Base-by-base conservation (phyloP, 805 yeast species). In the Pichia kluyveri region DNA sequence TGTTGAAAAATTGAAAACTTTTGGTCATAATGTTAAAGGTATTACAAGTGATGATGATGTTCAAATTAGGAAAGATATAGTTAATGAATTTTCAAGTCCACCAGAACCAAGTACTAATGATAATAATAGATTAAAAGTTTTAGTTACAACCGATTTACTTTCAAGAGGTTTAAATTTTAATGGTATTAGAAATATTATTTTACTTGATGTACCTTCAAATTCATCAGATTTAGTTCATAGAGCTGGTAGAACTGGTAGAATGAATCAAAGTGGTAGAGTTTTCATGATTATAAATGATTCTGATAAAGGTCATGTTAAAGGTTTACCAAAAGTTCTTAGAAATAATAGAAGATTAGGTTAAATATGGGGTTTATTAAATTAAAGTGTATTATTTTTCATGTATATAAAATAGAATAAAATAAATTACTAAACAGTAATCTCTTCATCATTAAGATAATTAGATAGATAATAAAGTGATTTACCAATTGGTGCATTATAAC, bases 221-320 rank as follows among this genome's bases (percentile, higher is more conserved):
- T 78, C 96, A 0, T 82, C 87, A 18, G 98, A 91, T 65, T 70
- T 91, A 51, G 80, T 91, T 19, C 98, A 91, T 62, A 72, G 99
- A 52, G 83, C 87, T 1, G 99, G 99, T 1, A 77, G 99, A 67
- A 91, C 97, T 0, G 97, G 96, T 3, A 70, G 99, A 62, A 82
- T 90, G 85, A 86, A 84, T 41, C 88, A 83, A 59, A 73, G 83
- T 37, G 99, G 99, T 14, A 75, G 96, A 51, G 96, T 87, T 2
- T 83, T 88, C 53, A 69, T 93, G 58, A 78, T 91, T 45, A 82
- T 83, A 28, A 83, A 82, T 52, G 80, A 81, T 52, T 65, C 62
- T 40, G 83, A 79, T 52, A 82, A 83, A 56, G 73, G 85, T 5
- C 88, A 95, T 88, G 82, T 88, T 28, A 82, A 80, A 57, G 95